Evolutionary conservation across 2,329 filamentous ascomycete genomes (phyloP), one percentile per base, ranked within the genome.

Genomic region (Podosphaera leucotricha): DNA sequence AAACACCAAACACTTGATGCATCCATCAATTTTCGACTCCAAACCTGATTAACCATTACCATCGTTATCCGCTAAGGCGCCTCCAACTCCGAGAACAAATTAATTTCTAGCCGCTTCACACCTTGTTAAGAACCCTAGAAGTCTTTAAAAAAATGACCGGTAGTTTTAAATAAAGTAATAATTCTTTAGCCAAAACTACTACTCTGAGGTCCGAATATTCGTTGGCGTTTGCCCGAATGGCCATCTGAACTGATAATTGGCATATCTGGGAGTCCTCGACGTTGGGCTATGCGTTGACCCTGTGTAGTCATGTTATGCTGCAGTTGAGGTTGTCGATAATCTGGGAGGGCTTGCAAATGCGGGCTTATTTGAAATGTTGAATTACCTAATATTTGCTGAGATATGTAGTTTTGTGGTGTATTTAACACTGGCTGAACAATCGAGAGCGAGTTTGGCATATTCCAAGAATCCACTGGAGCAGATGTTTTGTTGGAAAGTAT

Each of bases 401-500:
- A 52, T 49, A 56, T 53, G 38, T 47, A 55, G 19, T 48, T 47
- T 24, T 43, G 47, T 26, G 51, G 49, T 37, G 50, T 40, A 33
- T 46, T 52, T 15, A 48, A 50, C 30, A 54, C 46, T 6, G 57
- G 56, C 20, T 56, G 57, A 38, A 49, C 44, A 19, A 53, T 52
- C 20, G 56, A 44, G 26, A 59, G 44, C 43, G 57, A 54, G 28
- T 46, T 54, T 20, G 57, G 55, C 19, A 55, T 57, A 38, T 58
- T 52, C 57, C 56, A 59, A 6, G 53, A 52, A 15, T 49, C 47
- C 16, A 49, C 50, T 28, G 55, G 52, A 19, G 50, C 52, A n/a
- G 57, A 53, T 7, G 55, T 57, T 45, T 59, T 58, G 18, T 55
- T 54, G 22, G 57, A 51, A 20, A 54, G 54, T 19, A 53, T 35